Percentiles rank a stretch among this genome's conserved stretches.
phyloP scores from a whole-genome alignment of 192 early-diverging fungal species.

The Gorgonomyces haynaldii region DNA sequence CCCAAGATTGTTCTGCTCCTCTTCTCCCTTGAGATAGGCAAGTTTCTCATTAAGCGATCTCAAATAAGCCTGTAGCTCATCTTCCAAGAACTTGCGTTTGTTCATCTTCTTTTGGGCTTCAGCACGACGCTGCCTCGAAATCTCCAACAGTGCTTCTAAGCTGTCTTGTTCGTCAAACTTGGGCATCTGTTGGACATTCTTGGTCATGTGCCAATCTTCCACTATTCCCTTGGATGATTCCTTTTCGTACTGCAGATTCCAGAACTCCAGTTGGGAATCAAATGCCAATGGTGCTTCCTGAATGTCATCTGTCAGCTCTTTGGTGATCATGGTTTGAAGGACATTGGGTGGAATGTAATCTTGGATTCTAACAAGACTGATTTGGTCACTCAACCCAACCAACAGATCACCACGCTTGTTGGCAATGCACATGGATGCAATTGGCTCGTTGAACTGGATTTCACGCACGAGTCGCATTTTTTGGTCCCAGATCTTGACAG shows the following conservation, averaged over 20 bases:
- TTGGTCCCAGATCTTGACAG: conserved; percentile 22
- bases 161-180: no score
- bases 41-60: no score
- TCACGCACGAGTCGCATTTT: conserved; percentile 10
- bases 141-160: no score
- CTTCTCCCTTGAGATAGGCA: no score
- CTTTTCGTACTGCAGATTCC: conserved; percentile 15
- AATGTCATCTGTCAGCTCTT: conserved; percentile 17
- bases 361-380: conserved; percentile 17
- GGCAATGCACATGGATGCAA: conserved; percentile 15
- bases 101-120: no score
- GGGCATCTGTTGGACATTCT: no score
- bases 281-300: conserved; percentile 20
- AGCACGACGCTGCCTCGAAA: no score
- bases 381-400: conserved; percentile 17
- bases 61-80: no score
- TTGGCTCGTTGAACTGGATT: conserved; percentile 17
- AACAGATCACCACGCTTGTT: conserved; percentile 24
- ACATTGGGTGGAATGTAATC: conserved; percentile 13
- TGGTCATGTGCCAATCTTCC: not conserved
- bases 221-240: not conserved
- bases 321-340: conserved; percentile 2
- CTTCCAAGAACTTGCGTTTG: no score
- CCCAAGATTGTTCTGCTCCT: no score
- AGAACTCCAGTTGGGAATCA: conserved; percentile 33